These are phyloP conservation scores for Yamadazyma atmosphaerica DNA, from an alignment of 1,139 yeast genomes.

Conservation along the genomic window DNA sequence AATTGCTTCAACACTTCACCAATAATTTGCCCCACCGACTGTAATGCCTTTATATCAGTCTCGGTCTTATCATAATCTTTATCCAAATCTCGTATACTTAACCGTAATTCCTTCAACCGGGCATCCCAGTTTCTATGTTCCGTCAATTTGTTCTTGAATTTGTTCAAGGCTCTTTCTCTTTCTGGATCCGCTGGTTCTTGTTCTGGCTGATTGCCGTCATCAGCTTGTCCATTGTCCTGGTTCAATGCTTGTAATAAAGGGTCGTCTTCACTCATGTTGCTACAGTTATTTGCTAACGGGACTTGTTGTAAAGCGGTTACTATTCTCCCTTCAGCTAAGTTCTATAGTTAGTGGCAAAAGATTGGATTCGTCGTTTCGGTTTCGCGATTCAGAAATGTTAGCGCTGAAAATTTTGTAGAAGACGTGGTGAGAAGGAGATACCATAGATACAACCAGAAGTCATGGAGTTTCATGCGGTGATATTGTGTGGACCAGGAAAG, in stretches of 20 bases:
- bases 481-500: conserved; percentile 84
- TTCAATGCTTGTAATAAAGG: conserved; percentile 20
- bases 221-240: conserved; percentile 8
- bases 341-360: conserved; percentile 1
- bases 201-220: not conserved
- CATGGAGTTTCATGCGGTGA: conserved; percentile 92
- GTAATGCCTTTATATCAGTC: conserved; percentile 94
- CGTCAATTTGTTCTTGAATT: conserved; percentile 79
- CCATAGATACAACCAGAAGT: not conserved
- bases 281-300: too few species aligned
- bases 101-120: conserved; percentile 78
- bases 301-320: too few species aligned
- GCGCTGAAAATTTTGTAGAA: conserved; percentile 1
- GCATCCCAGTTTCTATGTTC: conserved; percentile 97
- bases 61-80: conserved; percentile 90
- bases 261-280: conserved; percentile 20
- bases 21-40: conserved; percentile 95
- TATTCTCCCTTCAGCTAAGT: too few species aligned
- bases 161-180: conserved; percentile 74
- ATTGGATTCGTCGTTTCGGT: not conserved
- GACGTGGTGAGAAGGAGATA: not conserved
- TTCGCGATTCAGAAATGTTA: not conserved
- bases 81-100: conserved; percentile 81
- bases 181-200: conserved; percentile 53
- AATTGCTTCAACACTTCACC: conserved; percentile 97